Percentiles rank a stretch among this genome's conserved stretches.
phyloP scores from a whole-genome alignment of 1,284 basidiomycete species.

The Chiua sp. region DNA sequence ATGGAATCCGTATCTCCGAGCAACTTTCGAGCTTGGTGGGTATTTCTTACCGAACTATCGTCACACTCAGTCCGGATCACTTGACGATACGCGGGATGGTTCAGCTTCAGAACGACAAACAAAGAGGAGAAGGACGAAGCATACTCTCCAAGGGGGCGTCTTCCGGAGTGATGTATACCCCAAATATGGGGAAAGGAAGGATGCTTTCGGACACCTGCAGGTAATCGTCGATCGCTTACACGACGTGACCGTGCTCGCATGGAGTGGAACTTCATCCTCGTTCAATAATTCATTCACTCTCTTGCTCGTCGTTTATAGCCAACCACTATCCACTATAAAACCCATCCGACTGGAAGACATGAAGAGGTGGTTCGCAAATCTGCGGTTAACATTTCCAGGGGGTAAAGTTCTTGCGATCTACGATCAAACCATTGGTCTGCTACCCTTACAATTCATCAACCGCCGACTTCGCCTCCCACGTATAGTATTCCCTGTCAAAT shows the following conservation, averaged over 20 bases:
- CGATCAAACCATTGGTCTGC: background rate
- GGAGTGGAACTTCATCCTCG: conserved; percentile 2
- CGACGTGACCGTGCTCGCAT: conserved; percentile 9
- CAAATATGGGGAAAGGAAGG: background rate
- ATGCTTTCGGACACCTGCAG: conserved; percentile 5
- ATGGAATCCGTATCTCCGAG: conserved; percentile 7
- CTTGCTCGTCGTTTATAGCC: background rate
- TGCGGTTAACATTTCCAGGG: background rate
- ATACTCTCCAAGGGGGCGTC: background rate
- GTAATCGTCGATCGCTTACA: conserved; percentile 2
- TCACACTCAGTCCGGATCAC: background rate
- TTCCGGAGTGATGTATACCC: background rate
- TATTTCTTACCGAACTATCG: background rate
- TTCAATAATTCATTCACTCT: conserved; percentile 1
- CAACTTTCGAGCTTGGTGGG: background rate
- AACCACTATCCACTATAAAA: background rate
- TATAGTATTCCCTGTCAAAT: background rate
- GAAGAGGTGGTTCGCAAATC: background rate
- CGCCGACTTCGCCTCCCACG: background rate
- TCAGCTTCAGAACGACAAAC: background rate
- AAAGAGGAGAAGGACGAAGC: background rate
- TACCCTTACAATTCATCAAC: background rate
- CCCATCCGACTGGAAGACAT: background rate
- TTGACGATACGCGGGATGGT: background rate
- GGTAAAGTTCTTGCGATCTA: background rate